Base-by-base conservation (phyloP, 2,329 filamentous ascomycete genomes). In the Hypoxylon sp. region DNA sequence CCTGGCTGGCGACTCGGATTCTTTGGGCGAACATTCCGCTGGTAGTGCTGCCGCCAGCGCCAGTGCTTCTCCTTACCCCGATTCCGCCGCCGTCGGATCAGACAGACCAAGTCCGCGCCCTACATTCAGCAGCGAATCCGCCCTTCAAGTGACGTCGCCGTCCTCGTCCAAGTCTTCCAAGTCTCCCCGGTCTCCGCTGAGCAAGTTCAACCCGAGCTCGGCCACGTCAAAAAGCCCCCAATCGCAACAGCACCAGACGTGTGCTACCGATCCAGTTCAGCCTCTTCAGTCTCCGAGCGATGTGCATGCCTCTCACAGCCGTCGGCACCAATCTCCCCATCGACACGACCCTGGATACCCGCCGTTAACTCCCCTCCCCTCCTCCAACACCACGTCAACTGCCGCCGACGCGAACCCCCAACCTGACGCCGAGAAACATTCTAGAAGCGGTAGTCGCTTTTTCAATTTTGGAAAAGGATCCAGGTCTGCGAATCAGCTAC, bases 1-100 rank as follows among this genome's bases (percentile, higher is more conserved):
- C 71, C 77, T 85, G 74, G 75, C 77, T 68, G 77, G 77, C 65
- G 69, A 73, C 57, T 70, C 71, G 63, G 70, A 75, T 58, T 67
- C 70, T 51, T 70, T 70, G 56, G 67, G 70, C 60, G 65, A 67
- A 57, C 72, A 70, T 51, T 69, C 74, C 49, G 64, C 66, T 55
- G 46, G 58, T 48, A 58, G 49, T 54, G 27, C 43, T 48, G 46
- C 43, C 45, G 47, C 40, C 38, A 58, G 41, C 45, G 40, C 48
- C 35, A 51, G 54, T 48, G 62, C 65, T 40, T 57, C 63, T 51
- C 49, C 48, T 48, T 65, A 60, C 47, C 55, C 66, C 55, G 67
- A 68, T 48, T 54, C 66, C 55, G 66, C 41, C 43, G 42, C 55
- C 52, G 46, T 58, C 48, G 62, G 58, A 55, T 48, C 59, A 55